Evolutionary conservation across 305 asterid species (phyloP).

Genomic region (Fraxinus ornus): DNA sequence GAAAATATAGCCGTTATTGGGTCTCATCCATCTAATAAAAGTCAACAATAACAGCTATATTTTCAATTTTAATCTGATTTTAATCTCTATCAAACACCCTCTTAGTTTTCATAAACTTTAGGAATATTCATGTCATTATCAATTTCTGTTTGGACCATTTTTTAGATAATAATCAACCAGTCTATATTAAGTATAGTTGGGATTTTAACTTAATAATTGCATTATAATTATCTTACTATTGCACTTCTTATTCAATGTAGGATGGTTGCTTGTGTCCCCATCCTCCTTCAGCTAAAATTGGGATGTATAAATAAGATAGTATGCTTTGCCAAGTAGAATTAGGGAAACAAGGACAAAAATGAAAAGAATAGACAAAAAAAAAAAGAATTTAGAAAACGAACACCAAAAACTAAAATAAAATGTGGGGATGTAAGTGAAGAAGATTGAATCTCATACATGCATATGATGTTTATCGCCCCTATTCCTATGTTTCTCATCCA

Average conservation of each 20-base stretch:
- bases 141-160: background rate
- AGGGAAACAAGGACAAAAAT: background rate
- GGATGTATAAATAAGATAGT: background rate
- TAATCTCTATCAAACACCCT: no score
- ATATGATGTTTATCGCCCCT: background rate
- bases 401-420: background rate
- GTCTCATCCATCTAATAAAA: no score
- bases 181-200: background rate
- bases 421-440: background rate
- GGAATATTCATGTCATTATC: background rate
- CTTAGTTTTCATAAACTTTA: background rate
- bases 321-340: background rate
- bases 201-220: background rate
- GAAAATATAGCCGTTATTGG: no score
- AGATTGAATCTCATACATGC: background rate
- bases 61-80: no score
- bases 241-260: background rate
- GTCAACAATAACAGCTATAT: no score
- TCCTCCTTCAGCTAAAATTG: background rate
- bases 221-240: background rate
- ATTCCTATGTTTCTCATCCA: background rate
- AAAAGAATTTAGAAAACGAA: background rate
- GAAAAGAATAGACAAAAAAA: background rate
- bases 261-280: background rate
- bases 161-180: background rate